Evolutionary conservation across 352 stramenopile genomes (phyloP).

Genomic region (Pythium dissotocum): DNA sequence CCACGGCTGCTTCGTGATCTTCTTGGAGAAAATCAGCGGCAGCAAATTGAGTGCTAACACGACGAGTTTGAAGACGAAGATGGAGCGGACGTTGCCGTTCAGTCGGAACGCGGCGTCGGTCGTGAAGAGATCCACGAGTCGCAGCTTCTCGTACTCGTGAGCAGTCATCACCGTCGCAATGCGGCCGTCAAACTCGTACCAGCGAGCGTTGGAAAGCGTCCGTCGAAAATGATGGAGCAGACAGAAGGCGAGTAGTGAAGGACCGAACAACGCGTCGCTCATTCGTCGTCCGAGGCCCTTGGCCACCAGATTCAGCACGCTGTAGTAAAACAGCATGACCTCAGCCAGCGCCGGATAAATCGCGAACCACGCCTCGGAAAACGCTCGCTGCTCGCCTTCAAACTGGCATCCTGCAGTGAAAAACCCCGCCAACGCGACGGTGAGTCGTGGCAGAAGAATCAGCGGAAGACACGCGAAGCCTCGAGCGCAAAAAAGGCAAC

Average conservation of each 20-base stretch:
- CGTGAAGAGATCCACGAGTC: slow-evolving; percentile 41
- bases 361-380: slow-evolving; percentile 47
- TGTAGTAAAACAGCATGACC: slow-evolving; percentile 30
- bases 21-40: slow-evolving; percentile 28
- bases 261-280: slow-evolving; percentile 35
- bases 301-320: slow-evolving; percentile 33
- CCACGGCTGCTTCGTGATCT: neutral
- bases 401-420: slow-evolving; percentile 46
- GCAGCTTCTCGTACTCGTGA: slow-evolving; percentile 11
- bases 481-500: slow-evolving; percentile 39
- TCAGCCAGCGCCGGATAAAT: slow-evolving; percentile 37
- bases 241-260: slow-evolving; percentile 30
- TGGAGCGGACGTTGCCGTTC: slow-evolving; percentile 33
- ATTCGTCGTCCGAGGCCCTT: slow-evolving; percentile 33
- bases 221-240: slow-evolving; percentile 33
- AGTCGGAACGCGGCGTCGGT: slow-evolving; percentile 31
- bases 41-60: slow-evolving; percentile 39
- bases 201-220: slow-evolving; percentile 18
- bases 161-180: slow-evolving; percentile 30
- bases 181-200: slow-evolving; percentile 30
- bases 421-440: slow-evolving; percentile 41
- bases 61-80: slow-evolving; percentile 50
- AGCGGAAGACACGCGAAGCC: slow-evolving; percentile 45
- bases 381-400: slow-evolving; percentile 41
- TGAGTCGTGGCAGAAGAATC: slow-evolving; percentile 40